Evolutionary conservation across 2,329 filamentous ascomycete genomes (phyloP), one percentile per base, ranked within the genome.

Genomic region (Alternaria sp.): DNA sequence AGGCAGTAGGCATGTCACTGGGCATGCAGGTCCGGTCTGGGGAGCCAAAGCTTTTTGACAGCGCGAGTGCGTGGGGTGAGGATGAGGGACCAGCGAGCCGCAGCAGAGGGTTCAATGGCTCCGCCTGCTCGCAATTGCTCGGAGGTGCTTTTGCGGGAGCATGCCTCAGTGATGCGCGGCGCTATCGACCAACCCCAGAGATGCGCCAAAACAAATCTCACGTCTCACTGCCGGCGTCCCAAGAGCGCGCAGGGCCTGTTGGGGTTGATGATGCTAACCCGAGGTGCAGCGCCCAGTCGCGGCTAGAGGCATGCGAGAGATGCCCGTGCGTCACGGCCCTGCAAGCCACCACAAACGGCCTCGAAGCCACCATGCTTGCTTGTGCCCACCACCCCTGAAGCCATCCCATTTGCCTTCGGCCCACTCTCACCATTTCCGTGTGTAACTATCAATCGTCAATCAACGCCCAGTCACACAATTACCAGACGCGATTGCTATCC

Each of bases 11-110:
- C 53, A 64, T 63, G 65, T 64, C 65, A 68, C 60, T 55, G 62
- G 60, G 25, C 51, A 63, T 54, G 70, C 46, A 64, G 47, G 60
- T 37, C 53, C 56, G 46, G 58, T 50, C 30, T 23, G 61, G 26
- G 47, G 37, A 54, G 47, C 33, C 58, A 55, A 46, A 61, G 60
- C 61, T 46, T 64, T 63, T 58, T 61, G 62, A 58, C 58, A 45
- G 63, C 55, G 61, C 54, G 54, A 59, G 15, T 57, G 67, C 68
- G 71, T 71, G 71, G 68, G 71, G 65, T 71, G 60, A 53, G 59
- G 54, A 50, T 28, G 47, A 53, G 55, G 60, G 53, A 28, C 44
- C 43, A 44, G 58, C 49, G 60, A 49, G 46, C 44, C 54, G 50
- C 49, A 45, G 62, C 18, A 28, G 46, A 58, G 25, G 43, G 47